Percentiles rank a stretch among this genome's conserved stretches.
Conservation (phyloP, 345 rosid species). For the Kandelia obovata region DNA sequence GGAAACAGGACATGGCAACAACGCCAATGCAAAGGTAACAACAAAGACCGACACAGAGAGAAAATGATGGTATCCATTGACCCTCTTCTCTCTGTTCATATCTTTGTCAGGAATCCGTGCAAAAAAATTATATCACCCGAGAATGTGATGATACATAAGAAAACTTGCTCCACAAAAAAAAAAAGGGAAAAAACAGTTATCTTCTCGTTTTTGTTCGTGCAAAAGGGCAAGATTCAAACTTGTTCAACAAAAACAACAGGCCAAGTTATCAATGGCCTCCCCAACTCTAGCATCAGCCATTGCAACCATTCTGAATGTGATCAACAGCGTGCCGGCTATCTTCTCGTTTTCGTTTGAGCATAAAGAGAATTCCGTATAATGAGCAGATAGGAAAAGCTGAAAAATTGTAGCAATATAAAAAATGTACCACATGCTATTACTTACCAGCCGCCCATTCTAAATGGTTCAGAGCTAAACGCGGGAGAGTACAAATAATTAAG, state of each 20-base stretch:
- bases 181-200: too few relatives aligned
- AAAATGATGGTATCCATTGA: background rate
- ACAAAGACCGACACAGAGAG: constrained; percentile 24
- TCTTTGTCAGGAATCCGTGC: constrained; percentile 5
- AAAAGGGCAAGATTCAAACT: too few relatives aligned
- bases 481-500: too few relatives aligned
- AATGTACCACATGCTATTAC: background rate
- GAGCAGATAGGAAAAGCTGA: background rate
- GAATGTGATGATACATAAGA: too few relatives aligned
- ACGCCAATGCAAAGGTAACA: constrained; percentile 10
- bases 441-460: background rate
- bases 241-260: too few relatives aligned
- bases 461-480: background rate
- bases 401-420: background rate
- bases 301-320: background rate
- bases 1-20: constrained; percentile 4
- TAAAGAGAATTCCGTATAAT: background rate
- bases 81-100: constrained; percentile 44
- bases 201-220: too few relatives aligned
- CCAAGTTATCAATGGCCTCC: background rate
- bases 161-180: too few relatives aligned
- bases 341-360: background rate
- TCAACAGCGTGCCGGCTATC: background rate
- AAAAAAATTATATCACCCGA: too few relatives aligned
- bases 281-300: background rate